Base-by-base conservation (phyloP, 352 stramenopile genomes). In the Phytophthora fragariaefolia region DNA sequence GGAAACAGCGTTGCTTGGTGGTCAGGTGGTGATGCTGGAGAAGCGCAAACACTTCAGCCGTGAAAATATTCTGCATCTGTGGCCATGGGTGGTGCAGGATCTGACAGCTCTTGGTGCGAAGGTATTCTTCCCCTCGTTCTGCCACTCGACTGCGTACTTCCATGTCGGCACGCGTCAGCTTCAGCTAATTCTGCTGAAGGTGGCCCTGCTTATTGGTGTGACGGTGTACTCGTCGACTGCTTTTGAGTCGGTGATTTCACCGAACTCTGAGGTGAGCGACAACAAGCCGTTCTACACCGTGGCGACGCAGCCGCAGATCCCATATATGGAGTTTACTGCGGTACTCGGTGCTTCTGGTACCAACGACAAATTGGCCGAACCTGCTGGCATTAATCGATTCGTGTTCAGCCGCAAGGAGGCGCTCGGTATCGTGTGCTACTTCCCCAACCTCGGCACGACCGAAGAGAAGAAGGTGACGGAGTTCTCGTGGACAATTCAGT, bases 401-500 rank as follows among this genome's bases (percentile, higher is more conserved):
- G 78, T 92, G 45, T 94, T 92, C 62, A 92, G 82, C 40, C 82
- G 82, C 24, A 94, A 91, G 61, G 82, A 91, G 38, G 87, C 87
- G 7, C 90, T 94, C 22, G 87, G 87, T 15, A 79, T 94, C 23
- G 82, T 96, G 49, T 92, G 86, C 68, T 93, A 92, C 69, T 90
- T 96, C 66, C 81, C 79, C 8, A 94, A 93, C 69, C 62, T 77
- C 18, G 75, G 79, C 45, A 87, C 82, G 28, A 81, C 80, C 17
- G 86, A 92, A 50, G 86, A 94, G 74, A 90, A 89, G 74, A 80
- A 82, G 56, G 80, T 94, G 58, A 71, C 73, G 28, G 82, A 94
- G 73, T 94, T 94, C 55, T 94, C 86, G 59, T 94, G 86, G 86
- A 92, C 83, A 22, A 83, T 91, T 48, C 86, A 94, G 74, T 94